A percentile compares a stretch with the other conserved stretches of the same genome.
Evolutionary conservation across 2,329 filamentous ascomycete genomes (phyloP).

Genomic region (Aspergillus phoenicis): DNA sequence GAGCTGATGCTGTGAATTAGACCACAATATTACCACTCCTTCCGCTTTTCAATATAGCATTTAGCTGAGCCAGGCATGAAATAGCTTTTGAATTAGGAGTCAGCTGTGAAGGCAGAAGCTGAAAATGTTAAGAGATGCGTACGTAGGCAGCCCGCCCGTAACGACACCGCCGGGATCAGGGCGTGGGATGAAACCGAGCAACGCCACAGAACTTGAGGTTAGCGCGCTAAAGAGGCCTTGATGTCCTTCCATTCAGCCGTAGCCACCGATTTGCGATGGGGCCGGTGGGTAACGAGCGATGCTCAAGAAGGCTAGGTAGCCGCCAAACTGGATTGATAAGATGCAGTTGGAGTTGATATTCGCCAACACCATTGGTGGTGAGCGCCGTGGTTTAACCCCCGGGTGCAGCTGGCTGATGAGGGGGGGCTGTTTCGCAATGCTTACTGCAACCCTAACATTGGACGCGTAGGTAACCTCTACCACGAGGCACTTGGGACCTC

Average conservation of each 20-base stretch:
- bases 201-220: constrained; percentile 9
- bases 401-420: constrained; percentile 1
- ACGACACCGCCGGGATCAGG: not conserved
- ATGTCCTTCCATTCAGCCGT: not conserved
- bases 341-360: constrained; percentile 4
- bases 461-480: constrained; percentile 3
- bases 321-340: constrained; percentile 11
- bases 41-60: no score
- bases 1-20: no score
- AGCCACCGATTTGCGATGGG: not conserved
- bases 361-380: constrained; percentile 5
- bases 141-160: not conserved
- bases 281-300: not conserved
- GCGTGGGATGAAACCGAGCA: not conserved
- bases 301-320: constrained; percentile 4
- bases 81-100: not conserved
- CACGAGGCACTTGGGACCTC: constrained; percentile 4
- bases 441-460: constrained; percentile 2
- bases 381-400: not conserved
- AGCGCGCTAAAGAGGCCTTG: constrained; percentile 4
- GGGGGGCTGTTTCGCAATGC: not conserved
- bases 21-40: no score
- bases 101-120: not conserved
- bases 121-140: not conserved
- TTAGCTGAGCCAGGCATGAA: no score